Percentiles rank a stretch among this genome's conserved stretches.
These are phyloP conservation scores for Microcyclospora tardicrescens DNA, from an alignment of 2,329 filamentous ascomycete genomes.

Conservation along the genomic window DNA sequence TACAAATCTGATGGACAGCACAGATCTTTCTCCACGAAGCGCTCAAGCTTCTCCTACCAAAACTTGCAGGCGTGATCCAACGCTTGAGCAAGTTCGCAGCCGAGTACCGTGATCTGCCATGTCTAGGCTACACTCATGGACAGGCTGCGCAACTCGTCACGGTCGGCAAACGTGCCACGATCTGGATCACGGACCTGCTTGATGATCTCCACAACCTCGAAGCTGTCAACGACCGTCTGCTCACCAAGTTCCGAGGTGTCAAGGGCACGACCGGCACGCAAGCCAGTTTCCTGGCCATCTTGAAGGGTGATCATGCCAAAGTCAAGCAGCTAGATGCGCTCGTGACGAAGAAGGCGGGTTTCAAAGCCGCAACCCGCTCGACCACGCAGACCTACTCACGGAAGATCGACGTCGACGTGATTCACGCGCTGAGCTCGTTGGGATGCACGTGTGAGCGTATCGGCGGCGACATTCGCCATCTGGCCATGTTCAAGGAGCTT, in stretches of 20 bases:
- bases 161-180: slow-evolving; percentile 54
- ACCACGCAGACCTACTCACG: slow-evolving; percentile 65
- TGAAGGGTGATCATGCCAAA: slow-evolving; percentile 46
- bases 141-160: slow-evolving; percentile 45
- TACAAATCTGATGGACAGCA: background rate
- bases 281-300: slow-evolving; percentile 62
- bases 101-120: slow-evolving; percentile 58
- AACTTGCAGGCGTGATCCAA: slow-evolving; percentile 64
- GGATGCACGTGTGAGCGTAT: slow-evolving; percentile 70
- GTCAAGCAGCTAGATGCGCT: slow-evolving; percentile 50
- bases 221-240: slow-evolving; percentile 51
- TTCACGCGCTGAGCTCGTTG: slow-evolving; percentile 66
- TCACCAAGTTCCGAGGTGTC: slow-evolving; percentile 54
- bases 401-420: slow-evolving; percentile 70
- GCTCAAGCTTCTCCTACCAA: slow-evolving; percentile 61
- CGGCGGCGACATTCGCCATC: slow-evolving; percentile 58
- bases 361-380: slow-evolving; percentile 47
- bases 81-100: slow-evolving; percentile 62
- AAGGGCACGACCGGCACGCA: slow-evolving; percentile 66
- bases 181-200: slow-evolving; percentile 65
- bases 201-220: slow-evolving; percentile 67
- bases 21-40: slow-evolving; percentile 60
- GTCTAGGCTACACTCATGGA: slow-evolving; percentile 64
- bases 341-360: slow-evolving; percentile 54
- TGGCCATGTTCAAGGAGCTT: slow-evolving; percentile 67